These are phyloP conservation scores for Phytophthora megakarya DNA, from an alignment of 352 stramenopile genomes.

Conservation along the genomic window DNA sequence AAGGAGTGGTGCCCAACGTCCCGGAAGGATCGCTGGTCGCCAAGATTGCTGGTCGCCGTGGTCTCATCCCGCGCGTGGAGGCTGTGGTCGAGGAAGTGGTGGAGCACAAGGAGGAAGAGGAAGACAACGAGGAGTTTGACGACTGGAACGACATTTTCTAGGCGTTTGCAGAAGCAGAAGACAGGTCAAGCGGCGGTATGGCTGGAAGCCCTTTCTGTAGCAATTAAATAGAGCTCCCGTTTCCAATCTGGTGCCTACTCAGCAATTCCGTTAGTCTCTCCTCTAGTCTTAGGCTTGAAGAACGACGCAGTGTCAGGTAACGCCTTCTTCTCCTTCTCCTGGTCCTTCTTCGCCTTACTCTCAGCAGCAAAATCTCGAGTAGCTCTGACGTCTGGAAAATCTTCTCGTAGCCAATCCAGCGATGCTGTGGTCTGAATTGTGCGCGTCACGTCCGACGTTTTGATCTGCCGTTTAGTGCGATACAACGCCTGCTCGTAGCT, in stretches of 20 bases:
- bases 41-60: slow-evolving; percentile 87
- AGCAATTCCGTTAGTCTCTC: slow-evolving; percentile 6
- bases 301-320: slow-evolving; percentile 50
- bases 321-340: slow-evolving; percentile 28
- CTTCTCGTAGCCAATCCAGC: slow-evolving; percentile 87
- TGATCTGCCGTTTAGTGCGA: slow-evolving; percentile 85
- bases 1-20: slow-evolving; percentile 74
- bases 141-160: slow-evolving; percentile 92
- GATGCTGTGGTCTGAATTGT: slow-evolving; percentile 76
- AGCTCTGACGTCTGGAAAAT: slow-evolving; percentile 73
- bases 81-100: slow-evolving; percentile 72
- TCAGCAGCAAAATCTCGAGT: slow-evolving; percentile 12
- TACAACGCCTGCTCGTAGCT: slow-evolving; percentile 86
- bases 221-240: slow-evolving; percentile 39
- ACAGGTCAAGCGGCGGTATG: slow-evolving; percentile 13
- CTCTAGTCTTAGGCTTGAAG: slow-evolving; percentile 41
- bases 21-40: slow-evolving; percentile 69
- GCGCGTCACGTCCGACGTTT: slow-evolving; percentile 71
- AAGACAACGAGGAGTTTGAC: slow-evolving; percentile 80
- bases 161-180: slow-evolving; percentile 18
- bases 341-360: slow-evolving; percentile 33
- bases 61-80: slow-evolving; percentile 80
- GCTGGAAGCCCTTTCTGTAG: slow-evolving; percentile 17
- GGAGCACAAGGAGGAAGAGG: slow-evolving; percentile 66
- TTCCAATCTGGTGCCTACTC: slow-evolving; percentile 13